These are phyloP conservation scores for Umbellularia californica DNA, from an alignment of 164 flowering plant species.

Conservation along the genomic window DNA sequence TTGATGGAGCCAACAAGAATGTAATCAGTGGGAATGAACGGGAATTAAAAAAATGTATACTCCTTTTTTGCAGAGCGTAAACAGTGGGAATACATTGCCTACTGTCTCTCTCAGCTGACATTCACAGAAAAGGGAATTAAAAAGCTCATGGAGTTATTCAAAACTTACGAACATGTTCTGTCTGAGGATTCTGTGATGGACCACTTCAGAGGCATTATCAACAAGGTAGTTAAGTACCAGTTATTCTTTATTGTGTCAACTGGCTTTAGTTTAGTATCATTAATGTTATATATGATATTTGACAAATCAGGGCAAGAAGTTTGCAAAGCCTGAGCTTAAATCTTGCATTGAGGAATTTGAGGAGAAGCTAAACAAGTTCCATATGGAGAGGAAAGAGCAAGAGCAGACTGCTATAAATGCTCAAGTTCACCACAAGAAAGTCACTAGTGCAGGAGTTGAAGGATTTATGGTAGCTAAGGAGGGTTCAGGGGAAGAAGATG, in stretches of 20 bases:
- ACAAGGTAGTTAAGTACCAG: slow-evolving; percentile 52
- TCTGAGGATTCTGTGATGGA: slow-evolving; percentile 80
- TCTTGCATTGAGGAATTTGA: slow-evolving; percentile 87
- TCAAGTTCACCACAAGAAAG: slow-evolving; percentile 59
- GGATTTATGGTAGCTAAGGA: slow-evolving; percentile 21
- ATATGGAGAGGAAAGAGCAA: slow-evolving; percentile 81
- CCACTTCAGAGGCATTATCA: slow-evolving; percentile 68
- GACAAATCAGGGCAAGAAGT: slow-evolving; percentile 64
- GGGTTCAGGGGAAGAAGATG: slow-evolving; percentile 29
- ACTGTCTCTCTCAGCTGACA: slow-evolving; percentile 88
- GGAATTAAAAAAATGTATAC: too few relatives aligned
- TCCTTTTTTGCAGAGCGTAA: slow-evolving; percentile 53
- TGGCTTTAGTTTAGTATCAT: background rate
- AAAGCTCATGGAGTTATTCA: slow-evolving; percentile 84
- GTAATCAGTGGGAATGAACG: too few relatives aligned
- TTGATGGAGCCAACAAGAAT: too few relatives aligned
- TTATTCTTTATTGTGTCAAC: background rate
- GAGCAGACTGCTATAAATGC: slow-evolving; percentile 87
- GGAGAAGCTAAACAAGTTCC: slow-evolving; percentile 76
- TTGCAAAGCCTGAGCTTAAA: slow-evolving; percentile 87
- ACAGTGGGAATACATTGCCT: slow-evolving; percentile 87
- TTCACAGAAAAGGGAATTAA: slow-evolving; percentile 92
- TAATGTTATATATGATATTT: background rate
- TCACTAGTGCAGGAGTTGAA: slow-evolving; percentile 39
- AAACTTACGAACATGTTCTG: slow-evolving; percentile 75